phyloP scores from a whole-genome alignment of 2,329 filamentous ascomycete genomes.

The Aspergillus ibericus region DNA sequence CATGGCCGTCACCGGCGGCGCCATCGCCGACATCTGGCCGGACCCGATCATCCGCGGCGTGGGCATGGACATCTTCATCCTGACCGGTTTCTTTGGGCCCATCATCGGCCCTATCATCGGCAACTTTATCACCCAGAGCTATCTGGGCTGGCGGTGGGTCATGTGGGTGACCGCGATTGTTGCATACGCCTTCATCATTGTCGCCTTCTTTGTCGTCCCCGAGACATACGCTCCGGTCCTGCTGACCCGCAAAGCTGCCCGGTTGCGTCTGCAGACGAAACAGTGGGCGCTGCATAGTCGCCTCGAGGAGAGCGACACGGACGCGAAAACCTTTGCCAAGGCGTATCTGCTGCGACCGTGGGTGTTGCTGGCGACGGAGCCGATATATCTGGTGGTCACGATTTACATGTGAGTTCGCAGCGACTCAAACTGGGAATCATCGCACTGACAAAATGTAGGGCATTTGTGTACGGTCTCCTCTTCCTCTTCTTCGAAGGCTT shows the following conservation, averaged over 20 bases:
- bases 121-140: slow-evolving; percentile 21
- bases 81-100: slow-evolving; percentile 52
- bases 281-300: slow-evolving; percentile 50
- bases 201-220: background rate
- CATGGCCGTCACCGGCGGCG: background rate
- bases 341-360: slow-evolving; percentile 45
- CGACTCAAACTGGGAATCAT: background rate
- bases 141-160: background rate
- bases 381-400: background rate
- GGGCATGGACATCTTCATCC: slow-evolving; percentile 37
- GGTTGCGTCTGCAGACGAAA: slow-evolving; percentile 48
- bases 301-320: slow-evolving; percentile 40
- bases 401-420: background rate
- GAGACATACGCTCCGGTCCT: slow-evolving; percentile 5
- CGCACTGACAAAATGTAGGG: background rate
- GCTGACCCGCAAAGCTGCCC: slow-evolving; percentile 42
- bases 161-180: slow-evolving; percentile 1
- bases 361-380: slow-evolving; percentile 14
- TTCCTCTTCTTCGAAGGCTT: background rate
- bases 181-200: background rate
- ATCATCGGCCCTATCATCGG: slow-evolving; percentile 51
- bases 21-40: background rate
- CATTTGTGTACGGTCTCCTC: background rate
- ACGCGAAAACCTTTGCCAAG: slow-evolving; percentile 33
- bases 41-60: background rate